Conservation (phyloP, 768 basidiomycete species). For the Suillus weaverae region DNA sequence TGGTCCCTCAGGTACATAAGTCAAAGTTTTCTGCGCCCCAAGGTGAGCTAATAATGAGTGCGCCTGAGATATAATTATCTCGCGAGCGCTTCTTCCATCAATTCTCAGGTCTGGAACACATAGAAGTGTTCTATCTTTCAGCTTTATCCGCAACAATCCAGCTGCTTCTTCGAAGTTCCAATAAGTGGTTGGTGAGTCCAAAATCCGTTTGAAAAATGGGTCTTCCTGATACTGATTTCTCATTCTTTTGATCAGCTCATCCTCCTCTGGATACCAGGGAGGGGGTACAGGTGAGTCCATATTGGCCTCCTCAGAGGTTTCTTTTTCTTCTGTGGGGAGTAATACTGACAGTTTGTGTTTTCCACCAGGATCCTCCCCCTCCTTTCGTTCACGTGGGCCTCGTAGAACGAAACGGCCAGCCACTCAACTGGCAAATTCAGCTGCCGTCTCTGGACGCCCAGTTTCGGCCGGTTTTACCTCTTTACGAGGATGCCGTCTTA, state of each 20-base stretch:
- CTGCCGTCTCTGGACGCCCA: neutral
- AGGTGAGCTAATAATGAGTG: neutral
- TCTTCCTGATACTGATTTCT: too few species aligned
- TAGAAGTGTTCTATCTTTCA: neutral
- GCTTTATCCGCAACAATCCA: fast-evolving
- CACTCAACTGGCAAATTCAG: neutral
- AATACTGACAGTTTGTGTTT: too few species aligned
- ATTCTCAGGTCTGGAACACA: neutral
- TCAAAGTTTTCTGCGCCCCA: too few species aligned
- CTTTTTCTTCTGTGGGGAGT: too few species aligned
- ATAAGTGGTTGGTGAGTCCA: neutral
- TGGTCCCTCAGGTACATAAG: too few species aligned
- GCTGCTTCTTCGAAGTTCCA: neutral
- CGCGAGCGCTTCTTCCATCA: fast-evolving
- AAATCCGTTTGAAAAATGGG: neutral
- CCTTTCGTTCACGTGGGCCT: neutral
- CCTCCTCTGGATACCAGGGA: neutral
- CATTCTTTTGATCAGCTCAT: neutral
- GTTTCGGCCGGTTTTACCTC: neutral
- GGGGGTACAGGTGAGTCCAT: too few species aligned
- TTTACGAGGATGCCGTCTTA: too few species aligned
- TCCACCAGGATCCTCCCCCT: too few species aligned
- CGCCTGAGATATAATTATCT: neutral
- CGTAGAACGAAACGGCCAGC: neutral
- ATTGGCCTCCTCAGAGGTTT: too few species aligned